Evolutionary conservation across 2,329 filamentous ascomycete species (phyloP).

Genomic region (Neocucurbitaria cava): DNA sequence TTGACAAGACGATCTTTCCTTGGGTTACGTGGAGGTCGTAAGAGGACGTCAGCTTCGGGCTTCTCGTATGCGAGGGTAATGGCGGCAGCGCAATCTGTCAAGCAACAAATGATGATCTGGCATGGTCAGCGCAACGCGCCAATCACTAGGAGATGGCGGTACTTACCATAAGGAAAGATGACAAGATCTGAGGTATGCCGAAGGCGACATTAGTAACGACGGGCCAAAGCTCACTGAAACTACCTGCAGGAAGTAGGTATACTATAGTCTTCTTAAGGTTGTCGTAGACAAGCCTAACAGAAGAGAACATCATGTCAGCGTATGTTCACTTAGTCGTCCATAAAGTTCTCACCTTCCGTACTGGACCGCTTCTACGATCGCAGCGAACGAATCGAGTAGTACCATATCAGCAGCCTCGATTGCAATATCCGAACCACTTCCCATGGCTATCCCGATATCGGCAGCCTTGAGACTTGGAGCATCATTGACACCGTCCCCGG

Average conservation of each 20-base stretch:
- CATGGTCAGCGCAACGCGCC: neutral
- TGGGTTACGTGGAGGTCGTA: conserved; percentile 71
- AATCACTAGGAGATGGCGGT: neutral
- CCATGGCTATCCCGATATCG: conserved; percentile 67
- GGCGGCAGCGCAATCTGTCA: conserved; percentile 71
- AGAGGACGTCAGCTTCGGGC: conserved; percentile 76
- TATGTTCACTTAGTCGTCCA: neutral
- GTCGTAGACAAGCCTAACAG: conserved; percentile 71
- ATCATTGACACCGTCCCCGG: conserved; percentile 58
- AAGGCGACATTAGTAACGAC: conserved; percentile 76
- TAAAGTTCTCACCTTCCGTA: conserved; percentile 59
- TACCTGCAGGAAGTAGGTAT: conserved; percentile 76
- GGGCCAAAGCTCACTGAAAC: conserved; percentile 77
- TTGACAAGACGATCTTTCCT: conserved; percentile 76
- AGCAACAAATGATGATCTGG: conserved; percentile 61
- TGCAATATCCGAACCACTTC: conserved; percentile 65
- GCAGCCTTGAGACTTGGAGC: conserved; percentile 64
- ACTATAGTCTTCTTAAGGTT: conserved; percentile 79
- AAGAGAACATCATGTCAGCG: neutral
- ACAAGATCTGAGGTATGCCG: conserved; percentile 75
- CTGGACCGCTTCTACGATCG: conserved; percentile 74
- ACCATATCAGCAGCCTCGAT: conserved; percentile 70
- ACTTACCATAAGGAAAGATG: conserved; percentile 70
- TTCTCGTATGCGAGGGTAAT: conserved; percentile 78
- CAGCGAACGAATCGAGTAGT: conserved; percentile 72